Base-by-base conservation (phyloP, 176 grass and related monocot species). In the Poa annua region DNA sequence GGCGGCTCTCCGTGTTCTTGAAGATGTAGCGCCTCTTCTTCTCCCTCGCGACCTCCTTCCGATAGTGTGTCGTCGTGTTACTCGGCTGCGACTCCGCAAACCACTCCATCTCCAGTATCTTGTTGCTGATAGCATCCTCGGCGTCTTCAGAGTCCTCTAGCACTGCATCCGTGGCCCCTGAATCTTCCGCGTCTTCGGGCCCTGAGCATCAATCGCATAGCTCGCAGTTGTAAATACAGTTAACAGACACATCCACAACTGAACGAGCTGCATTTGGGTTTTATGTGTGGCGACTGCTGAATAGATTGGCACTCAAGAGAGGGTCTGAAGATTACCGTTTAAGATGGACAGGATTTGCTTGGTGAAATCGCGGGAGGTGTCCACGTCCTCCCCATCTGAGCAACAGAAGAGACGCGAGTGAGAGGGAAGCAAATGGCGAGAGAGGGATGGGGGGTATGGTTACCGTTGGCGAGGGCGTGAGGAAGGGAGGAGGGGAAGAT, bases 11-110 rank as follows among this genome's bases (percentile, higher is more conserved):
- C 1, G 82, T 92, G 71, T 95, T 94, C 88, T 86, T 95, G 87
- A 98, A 98, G 44, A 93, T 85, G 69, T 89, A 93, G n/a, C 85
- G 88, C 34, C 75, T 84, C 82, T 91, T 98, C 84, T 88, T 98
- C 84, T 93, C 86, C 72, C 90, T 88, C 8, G 84, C 79, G 59
- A 88, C 38, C 48, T 90, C 85, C 77, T 80, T 95, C 86, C 62
- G 69, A 66, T 63, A 77, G 8, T 59, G 48, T 19, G 13, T 25
- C 51, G 72, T 13, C 3, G 29, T 42, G 26, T 34, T 84, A 56
- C 11, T 81, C 2, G 55, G 62, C 5, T 41, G 67, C 3, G 74
- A 8, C 39, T 6, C 69, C 11, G 55, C 83, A 64, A 87, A 91
- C 89, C 89, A 89, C 60, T 86, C 86, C 60, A 66, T 84, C 50